Evolutionary conservation across 2,329 filamentous ascomycete species (phyloP).

Genomic region (Penicillium vulpinum): DNA sequence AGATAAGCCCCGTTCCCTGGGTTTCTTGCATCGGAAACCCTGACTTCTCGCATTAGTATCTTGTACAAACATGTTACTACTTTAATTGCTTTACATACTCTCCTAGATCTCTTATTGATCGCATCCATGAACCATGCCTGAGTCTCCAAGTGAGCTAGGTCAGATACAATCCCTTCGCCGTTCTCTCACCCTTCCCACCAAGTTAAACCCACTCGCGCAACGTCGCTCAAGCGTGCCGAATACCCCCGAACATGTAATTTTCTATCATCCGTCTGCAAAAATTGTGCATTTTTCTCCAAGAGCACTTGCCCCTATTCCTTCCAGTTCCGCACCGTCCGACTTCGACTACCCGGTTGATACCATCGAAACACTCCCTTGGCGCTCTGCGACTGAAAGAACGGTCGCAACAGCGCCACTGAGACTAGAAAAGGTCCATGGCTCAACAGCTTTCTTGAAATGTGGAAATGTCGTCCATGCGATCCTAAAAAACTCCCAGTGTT

Average conservation of each 20-base stretch:
- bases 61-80: conserved; percentile 10
- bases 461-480: conserved; percentile 82
- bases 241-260: conserved; percentile 55
- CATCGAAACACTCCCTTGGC: conserved; percentile 69
- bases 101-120: conserved; percentile 6
- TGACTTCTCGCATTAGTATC: too few species aligned
- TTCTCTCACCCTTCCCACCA: conserved; percentile 40
- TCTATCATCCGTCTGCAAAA: conserved; percentile 69
- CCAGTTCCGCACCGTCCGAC: conserved; percentile 41
- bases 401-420: conserved; percentile 78
- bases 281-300: conserved; percentile 64
- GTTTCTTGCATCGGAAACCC: too few species aligned
- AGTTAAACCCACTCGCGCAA: conserved; percentile 30
- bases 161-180: conserved; percentile 34
- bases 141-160: conserved; percentile 31
- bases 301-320: conserved; percentile 45
- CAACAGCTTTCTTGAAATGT: conserved; percentile 84
- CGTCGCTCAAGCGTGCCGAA: conserved; percentile 30
- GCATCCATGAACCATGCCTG: conserved; percentile 33
- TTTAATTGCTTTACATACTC: conserved; percentile 2
- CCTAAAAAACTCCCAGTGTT: conserved; percentile 85
- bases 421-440: conserved; percentile 83
- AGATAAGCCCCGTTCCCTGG: conserved; percentile 9
- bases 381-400: conserved; percentile 73
- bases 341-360: conserved; percentile 53